phyloP scores from a whole-genome alignment of 805 yeast genomes.

The Monosporozyma aquatica region DNA sequence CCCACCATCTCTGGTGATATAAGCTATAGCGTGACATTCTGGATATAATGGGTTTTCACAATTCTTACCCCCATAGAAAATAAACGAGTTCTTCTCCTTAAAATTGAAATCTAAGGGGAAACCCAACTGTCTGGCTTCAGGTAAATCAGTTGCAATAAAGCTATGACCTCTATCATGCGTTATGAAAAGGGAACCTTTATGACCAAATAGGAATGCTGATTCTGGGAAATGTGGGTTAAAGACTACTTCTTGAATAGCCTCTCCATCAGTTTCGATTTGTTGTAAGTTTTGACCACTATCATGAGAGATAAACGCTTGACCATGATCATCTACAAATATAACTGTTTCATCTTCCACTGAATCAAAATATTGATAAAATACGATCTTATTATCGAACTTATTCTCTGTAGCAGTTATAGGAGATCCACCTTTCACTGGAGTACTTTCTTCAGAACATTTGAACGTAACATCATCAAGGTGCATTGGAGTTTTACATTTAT shows the following conservation, averaged over 20 bases:
- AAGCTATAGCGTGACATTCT: constrained; percentile 51
- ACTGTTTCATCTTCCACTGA: constrained; percentile 53
- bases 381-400: constrained; percentile 44
- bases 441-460: constrained; percentile 18
- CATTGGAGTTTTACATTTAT: constrained; percentile 20
- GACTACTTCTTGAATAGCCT: constrained; percentile 43
- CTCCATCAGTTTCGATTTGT: constrained; percentile 29
- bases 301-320: constrained; percentile 53
- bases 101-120: constrained; percentile 56
- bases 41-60: constrained; percentile 41
- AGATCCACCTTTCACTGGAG: constrained; percentile 9
- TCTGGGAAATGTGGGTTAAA: constrained; percentile 43
- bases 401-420: constrained; percentile 34
- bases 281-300: constrained; percentile 54
- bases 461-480: constrained; percentile 23
- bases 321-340: constrained; percentile 45
- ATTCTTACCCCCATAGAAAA: constrained; percentile 57
- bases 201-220: constrained; percentile 36
- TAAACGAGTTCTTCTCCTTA: constrained; percentile 44
- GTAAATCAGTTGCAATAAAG: constrained; percentile 42
- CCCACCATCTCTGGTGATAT: constrained; percentile 62
- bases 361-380: constrained; percentile 42
- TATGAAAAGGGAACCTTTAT: constrained; percentile 40
- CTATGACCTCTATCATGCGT: constrained; percentile 62
- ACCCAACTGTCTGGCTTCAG: constrained; percentile 37